A percentile compares a stretch with the other conserved stretches of the same genome.
phyloP scores from a whole-genome alignment of 202 grass and related monocot genomes.

The Bolboschoenoplectus hybrid region DNA sequence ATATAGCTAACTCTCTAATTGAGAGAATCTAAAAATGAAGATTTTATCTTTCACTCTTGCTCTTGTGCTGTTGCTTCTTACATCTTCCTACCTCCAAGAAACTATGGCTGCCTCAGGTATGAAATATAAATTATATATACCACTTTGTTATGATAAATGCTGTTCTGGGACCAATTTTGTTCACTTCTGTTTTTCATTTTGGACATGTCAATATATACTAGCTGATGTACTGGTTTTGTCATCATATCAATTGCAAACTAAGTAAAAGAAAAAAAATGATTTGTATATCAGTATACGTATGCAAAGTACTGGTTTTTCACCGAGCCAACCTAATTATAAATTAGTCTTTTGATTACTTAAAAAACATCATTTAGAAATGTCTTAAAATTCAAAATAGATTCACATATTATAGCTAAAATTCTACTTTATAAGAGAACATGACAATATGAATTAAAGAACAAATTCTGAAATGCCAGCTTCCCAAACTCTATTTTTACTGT shows the following conservation, averaged over 20 bases:
- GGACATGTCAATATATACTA: not conserved
- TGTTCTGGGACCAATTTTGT: not conserved
- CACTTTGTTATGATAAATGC: not conserved
- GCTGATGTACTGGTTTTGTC: not conserved
- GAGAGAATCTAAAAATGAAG: conserved; percentile 48
- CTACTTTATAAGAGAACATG: not conserved
- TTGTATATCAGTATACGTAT: not conserved
- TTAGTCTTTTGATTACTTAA: not conserved
- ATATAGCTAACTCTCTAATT: too few species aligned
- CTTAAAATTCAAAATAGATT: not conserved
- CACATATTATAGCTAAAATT: not conserved
- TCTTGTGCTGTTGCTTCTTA: conserved; percentile 45
- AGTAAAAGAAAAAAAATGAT: not conserved
- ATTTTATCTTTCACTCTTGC: conserved; percentile 17
- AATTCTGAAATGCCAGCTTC: not conserved
- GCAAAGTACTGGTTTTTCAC: not conserved
- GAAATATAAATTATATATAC: not conserved
- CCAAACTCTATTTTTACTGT: not conserved
- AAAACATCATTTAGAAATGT: not conserved
- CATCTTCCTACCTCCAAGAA: conserved; percentile 49
- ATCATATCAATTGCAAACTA: not conserved
- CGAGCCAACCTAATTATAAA: not conserved
- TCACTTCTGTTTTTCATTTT: not conserved
- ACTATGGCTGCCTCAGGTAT: conserved; percentile 62
- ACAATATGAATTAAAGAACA: not conserved